phyloP scores from a whole-genome alignment of 2,329 filamentous ascomycete genomes.

The Magnaporthiopsis poae region DNA sequence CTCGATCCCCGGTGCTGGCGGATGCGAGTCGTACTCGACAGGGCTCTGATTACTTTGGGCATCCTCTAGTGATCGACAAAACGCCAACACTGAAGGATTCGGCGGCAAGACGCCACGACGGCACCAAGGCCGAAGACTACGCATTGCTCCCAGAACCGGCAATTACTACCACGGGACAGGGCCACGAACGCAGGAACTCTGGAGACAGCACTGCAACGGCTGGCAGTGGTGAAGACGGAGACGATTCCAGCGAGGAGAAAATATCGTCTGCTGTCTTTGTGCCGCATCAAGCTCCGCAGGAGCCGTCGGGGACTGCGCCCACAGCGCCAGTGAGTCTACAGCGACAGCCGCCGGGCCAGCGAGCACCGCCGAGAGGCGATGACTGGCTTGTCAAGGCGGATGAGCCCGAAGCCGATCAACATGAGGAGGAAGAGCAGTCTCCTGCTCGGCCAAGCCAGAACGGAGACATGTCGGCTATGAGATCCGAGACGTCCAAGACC shows the following conservation, averaged over 20 bases:
- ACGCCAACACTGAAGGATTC: neutral
- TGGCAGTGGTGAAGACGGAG: conserved; percentile 36
- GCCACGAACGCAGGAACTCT: conserved; percentile 25
- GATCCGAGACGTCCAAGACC: neutral
- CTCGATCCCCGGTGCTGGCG: neutral
- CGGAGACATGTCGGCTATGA: neutral
- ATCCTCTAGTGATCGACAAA: neutral
- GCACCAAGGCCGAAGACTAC: conserved; percentile 2
- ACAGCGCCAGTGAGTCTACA: neutral
- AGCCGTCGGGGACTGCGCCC: neutral
- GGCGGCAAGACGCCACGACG: neutral
- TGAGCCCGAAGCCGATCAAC: conserved; percentile 31
- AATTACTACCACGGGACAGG: conserved; percentile 6
- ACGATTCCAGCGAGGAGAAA: conserved; percentile 68
- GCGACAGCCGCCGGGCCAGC: neutral
- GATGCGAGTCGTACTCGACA: neutral
- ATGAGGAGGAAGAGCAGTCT: conserved; percentile 1
- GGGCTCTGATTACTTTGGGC: conserved; percentile 6
- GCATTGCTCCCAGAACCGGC: conserved; percentile 7
- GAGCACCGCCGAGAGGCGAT: conserved; percentile 3
- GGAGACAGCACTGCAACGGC: conserved; percentile 29
- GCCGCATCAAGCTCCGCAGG: conserved; percentile 53
- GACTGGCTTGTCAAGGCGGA: conserved; percentile 49
- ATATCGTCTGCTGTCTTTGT: conserved; percentile 79
- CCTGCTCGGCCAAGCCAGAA: neutral